Percentiles rank a stretch among this genome's conserved stretches.
phyloP scores from a whole-genome alignment of 2,329 filamentous ascomycete species.

The Ascochyta rabiei region DNA sequence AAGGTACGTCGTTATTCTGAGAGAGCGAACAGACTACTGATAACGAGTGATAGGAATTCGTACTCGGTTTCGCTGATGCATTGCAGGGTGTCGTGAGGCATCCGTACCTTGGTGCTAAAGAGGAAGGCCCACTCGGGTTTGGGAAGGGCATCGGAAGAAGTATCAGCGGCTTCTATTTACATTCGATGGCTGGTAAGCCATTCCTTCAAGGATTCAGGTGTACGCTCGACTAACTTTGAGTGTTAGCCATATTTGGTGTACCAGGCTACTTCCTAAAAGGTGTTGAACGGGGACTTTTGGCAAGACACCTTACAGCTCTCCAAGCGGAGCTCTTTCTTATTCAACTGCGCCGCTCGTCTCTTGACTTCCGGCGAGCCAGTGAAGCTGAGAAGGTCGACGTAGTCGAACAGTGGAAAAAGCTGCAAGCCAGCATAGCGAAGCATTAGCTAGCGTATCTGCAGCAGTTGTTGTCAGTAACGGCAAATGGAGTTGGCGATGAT shows the following conservation, averaged over 20 bases:
- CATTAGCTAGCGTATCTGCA: neutral
- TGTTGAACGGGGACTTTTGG: slow-evolving; percentile 11
- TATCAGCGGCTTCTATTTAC: slow-evolving; percentile 13
- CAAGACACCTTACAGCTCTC: slow-evolving; percentile 15
- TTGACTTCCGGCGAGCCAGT: neutral
- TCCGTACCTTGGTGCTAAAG: slow-evolving; percentile 68
- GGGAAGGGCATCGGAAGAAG: slow-evolving; percentile 43
- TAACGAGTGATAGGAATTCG: slow-evolving; percentile 60
- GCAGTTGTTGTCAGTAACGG: neutral
- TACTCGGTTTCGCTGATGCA: slow-evolving; percentile 75
- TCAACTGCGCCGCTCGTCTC: slow-evolving; percentile 12
- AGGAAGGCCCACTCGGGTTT: slow-evolving; percentile 67
- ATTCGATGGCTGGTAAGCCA: slow-evolving; percentile 16
- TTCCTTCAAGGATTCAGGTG: neutral
- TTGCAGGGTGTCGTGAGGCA: slow-evolving; percentile 78
- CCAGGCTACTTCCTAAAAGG: slow-evolving; percentile 22
- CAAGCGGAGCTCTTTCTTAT: slow-evolving; percentile 22
- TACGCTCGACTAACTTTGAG: neutral
- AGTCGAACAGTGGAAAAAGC: slow-evolving; percentile 5
- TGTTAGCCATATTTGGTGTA: slow-evolving; percentile 16
- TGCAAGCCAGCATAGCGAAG: slow-evolving; percentile 4
- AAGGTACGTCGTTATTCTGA: slow-evolving; percentile 44
- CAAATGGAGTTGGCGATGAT: neutral
- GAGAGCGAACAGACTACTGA: neutral
- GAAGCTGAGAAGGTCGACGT: slow-evolving; percentile 8